A percentile compares a stretch with the other conserved stretches of the same genome.
phyloP scores from a whole-genome alignment of 139 green algal species.

The Tetradesmus lagerheimii region DNA sequence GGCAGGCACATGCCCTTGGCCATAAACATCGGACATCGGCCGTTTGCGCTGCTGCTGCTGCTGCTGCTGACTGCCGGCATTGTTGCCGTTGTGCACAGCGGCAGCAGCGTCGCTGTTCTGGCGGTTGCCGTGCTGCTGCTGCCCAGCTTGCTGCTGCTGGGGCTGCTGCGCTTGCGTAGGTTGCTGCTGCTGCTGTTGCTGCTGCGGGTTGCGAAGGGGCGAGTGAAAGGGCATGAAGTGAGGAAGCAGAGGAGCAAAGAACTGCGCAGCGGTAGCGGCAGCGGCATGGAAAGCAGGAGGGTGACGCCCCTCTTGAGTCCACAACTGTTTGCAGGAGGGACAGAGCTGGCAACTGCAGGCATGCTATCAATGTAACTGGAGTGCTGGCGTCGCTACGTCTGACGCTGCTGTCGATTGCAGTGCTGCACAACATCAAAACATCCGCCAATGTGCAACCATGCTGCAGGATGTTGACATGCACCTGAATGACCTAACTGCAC shows the following conservation, averaged over 20 bases:
- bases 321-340: neutral
- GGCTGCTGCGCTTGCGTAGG: neutral
- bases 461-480: too few relatives aligned
- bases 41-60: slow-evolving; percentile 42
- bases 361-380: neutral
- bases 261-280: slow-evolving; percentile 8
- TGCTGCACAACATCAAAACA: neutral
- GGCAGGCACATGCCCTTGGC: neutral
- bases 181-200: neutral
- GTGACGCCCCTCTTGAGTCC: neutral
- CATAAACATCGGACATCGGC: slow-evolving; percentile 21
- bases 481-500: too few relatives aligned
- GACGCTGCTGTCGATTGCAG: neutral
- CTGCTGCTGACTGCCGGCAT: neutral
- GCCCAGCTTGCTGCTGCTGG: neutral
- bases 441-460: too few relatives aligned
- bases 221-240: slow-evolving; percentile 11
- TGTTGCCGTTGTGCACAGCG: neutral
- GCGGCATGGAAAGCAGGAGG: neutral
- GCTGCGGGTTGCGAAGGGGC: slow-evolving; percentile 17
- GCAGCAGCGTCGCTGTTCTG: neutral
- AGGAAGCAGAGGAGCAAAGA: slow-evolving; percentile 3
- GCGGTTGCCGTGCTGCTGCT: neutral
- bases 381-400: neutral
- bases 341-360: neutral